A percentile compares a stretch with the other conserved stretches of the same genome.
These are phyloP conservation scores for Leptomonas pyrrhocoris DNA, from an alignment of 208 protist species.

Conservation along the genomic window DNA sequence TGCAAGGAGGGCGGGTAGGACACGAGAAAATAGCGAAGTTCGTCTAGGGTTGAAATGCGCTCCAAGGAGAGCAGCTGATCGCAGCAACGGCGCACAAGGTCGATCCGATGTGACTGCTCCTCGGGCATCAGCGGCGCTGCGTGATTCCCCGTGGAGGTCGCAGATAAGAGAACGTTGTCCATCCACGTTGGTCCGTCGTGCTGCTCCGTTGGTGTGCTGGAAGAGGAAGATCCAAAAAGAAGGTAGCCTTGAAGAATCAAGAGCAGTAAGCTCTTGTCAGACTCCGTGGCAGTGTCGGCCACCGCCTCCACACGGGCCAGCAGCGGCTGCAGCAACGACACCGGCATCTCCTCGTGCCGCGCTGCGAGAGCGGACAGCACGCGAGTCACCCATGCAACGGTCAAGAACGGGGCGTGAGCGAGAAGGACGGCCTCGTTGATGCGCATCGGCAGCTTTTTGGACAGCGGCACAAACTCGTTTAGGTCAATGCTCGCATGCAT, in stretches of 20 bases:
- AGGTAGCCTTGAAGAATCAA: conserved; percentile 75
- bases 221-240: neutral
- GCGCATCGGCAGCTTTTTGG: conserved; percentile 64
- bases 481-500: conserved; percentile 63
- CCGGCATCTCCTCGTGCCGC: conserved; percentile 54
- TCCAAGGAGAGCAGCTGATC: conserved; percentile 69
- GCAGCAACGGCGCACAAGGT: conserved; percentile 51
- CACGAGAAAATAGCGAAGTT: conserved; percentile 57
- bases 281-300: conserved; percentile 41
- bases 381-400: conserved; percentile 69
- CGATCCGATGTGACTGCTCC: conserved; percentile 19
- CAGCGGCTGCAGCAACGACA: conserved; percentile 45
- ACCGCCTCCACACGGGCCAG: conserved; percentile 47
- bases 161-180: neutral
- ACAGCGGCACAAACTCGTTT: conserved; percentile 55
- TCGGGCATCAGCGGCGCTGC: neutral
- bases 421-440: conserved; percentile 54
- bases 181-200: conserved; percentile 8
- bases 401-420: conserved; percentile 55
- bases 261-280: conserved; percentile 76
- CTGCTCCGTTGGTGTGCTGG: neutral
- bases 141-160: neutral
- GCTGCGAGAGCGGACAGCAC: conserved; percentile 61
- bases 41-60: conserved; percentile 48
- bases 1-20: conserved; percentile 58